A percentile compares a stretch with the other conserved stretches of the same genome.
These are phyloP conservation scores for Blastobotrys parvus DNA, from an alignment of 805 yeast species.

Conservation along the genomic window DNA sequence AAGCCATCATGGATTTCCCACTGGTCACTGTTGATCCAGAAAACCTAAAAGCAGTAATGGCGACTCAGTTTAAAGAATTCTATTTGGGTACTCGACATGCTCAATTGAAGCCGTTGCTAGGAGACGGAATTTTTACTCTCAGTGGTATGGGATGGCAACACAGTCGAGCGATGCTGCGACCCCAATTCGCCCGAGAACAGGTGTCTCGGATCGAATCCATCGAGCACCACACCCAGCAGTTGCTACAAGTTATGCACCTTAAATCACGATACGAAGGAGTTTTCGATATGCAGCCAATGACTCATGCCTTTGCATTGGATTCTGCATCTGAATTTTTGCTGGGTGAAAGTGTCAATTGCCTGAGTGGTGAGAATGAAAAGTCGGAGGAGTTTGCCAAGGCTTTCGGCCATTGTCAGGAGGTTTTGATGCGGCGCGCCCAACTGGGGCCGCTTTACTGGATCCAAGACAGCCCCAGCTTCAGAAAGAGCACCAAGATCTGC, in stretches of 20 bases:
- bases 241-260: neutral
- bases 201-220: constrained; percentile 22
- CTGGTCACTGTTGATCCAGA: constrained; percentile 20
- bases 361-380: constrained; percentile 15
- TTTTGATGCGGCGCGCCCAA: neutral
- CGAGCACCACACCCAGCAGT: constrained; percentile 20
- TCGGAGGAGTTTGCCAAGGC: constrained; percentile 6
- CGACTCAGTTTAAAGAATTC: constrained; percentile 24
- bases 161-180: constrained; percentile 29
- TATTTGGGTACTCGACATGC: constrained; percentile 22
- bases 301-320: constrained; percentile 17
- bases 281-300: constrained; percentile 21
- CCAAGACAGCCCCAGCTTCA: constrained; percentile 25
- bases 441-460: constrained; percentile 17
- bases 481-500: constrained; percentile 25
- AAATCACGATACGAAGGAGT: neutral
- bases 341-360: constrained; percentile 8
- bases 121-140: constrained; percentile 31
- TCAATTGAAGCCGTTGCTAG: constrained; percentile 24
- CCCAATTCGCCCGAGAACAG: constrained; percentile 28
- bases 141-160: constrained; percentile 30
- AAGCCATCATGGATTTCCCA: neutral
- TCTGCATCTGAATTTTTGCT: neutral
- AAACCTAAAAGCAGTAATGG: constrained; percentile 23
- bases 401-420: constrained; percentile 11